These are phyloP conservation scores for Xerocomellus dryophilus DNA, from an alignment of 768 basidiomycete species.

Conservation along the genomic window DNA sequence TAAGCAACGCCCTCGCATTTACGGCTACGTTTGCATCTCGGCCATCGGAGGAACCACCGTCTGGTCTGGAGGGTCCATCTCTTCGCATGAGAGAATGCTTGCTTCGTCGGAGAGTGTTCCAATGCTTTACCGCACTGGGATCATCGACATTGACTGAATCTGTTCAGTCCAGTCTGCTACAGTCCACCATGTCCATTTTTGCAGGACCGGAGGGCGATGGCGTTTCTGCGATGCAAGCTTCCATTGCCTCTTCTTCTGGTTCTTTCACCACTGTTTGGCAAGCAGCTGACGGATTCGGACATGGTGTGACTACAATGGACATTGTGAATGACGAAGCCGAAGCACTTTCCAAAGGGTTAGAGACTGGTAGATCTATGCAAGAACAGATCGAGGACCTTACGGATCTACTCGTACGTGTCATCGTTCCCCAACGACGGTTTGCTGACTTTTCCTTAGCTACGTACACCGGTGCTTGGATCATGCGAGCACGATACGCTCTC, in stretches of 20 bases:
- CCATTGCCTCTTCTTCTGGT: constrained; percentile 83
- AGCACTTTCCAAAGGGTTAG: constrained; percentile 14
- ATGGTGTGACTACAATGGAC: constrained; percentile 78
- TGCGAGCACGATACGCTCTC: constrained; percentile 83
- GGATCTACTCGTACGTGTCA: constrained; percentile 62
- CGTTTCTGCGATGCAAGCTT: constrained; percentile 85
- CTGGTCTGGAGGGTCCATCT: constrained; percentile 43
- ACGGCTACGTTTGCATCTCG: constrained; percentile 77
- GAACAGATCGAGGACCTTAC: constrained; percentile 81
- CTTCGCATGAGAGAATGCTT: constrained; percentile 80
- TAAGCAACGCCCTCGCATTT: constrained; percentile 89
- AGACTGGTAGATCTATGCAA: constrained; percentile 52
- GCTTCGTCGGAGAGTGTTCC: constrained; percentile 79
- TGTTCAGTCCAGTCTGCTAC: constrained; percentile 76
- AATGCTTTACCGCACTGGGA: constrained; percentile 84
- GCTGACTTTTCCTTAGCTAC: constrained; percentile 27
- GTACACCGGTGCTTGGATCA: constrained; percentile 76
- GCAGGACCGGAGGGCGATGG: constrained; percentile 83
- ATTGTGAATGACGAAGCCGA: constrained; percentile 45
- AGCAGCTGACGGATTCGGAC: constrained; percentile 83
- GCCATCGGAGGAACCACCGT: constrained; percentile 60
- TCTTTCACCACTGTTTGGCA: constrained; percentile 85
- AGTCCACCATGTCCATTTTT: constrained; percentile 77
- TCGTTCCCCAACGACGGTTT: neutral
- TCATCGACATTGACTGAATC: constrained; percentile 76